Conservation (phyloP, 2,329 filamentous ascomycete genomes). For the Diaporthe destruens region DNA sequence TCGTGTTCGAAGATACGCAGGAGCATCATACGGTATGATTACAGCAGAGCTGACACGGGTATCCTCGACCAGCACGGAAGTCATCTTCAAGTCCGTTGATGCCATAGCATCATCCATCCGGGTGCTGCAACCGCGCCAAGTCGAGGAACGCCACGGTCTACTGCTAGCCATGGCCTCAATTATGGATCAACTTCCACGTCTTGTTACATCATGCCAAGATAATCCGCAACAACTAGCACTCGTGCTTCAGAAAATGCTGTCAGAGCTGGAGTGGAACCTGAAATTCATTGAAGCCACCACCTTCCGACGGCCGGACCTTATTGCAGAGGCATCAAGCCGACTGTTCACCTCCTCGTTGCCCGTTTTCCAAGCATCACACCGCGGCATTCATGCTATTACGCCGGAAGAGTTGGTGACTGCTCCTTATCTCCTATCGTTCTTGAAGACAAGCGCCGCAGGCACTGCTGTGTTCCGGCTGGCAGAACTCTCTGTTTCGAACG, state of each 20-base stretch:
- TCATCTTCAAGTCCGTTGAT: conserved; percentile 52
- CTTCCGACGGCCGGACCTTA: conserved; percentile 72
- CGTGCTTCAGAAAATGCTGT: conserved; percentile 42
- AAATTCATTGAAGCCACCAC: conserved; percentile 55
- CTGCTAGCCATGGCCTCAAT: conserved; percentile 72
- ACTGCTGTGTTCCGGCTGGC: conserved; percentile 14
- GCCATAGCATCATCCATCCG: conserved; percentile 60
- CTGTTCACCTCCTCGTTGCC: conserved; percentile 68
- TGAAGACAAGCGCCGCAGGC: neutral
- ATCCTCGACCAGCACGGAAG: conserved; percentile 31
- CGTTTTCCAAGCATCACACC: conserved; percentile 56
- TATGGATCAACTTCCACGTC: conserved; percentile 60
- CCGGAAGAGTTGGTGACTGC: conserved; percentile 48
- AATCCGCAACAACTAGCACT: neutral
- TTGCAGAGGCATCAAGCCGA: conserved; percentile 72
- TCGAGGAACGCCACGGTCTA: conserved; percentile 78
- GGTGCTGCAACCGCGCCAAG: conserved; percentile 66
- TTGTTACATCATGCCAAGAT: conserved; percentile 42
- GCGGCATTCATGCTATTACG: conserved; percentile 38
- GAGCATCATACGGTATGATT: conserved; percentile 75
- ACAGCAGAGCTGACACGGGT: conserved; percentile 55
- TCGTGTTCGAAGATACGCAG: conserved; percentile 78
- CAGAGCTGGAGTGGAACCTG: conserved; percentile 54
- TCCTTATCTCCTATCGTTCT: conserved; percentile 34
- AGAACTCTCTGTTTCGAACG: neutral